Percentiles rank a stretch among this genome's conserved stretches.
These are phyloP conservation scores for Prinsepia uniflora DNA, from an alignment of 306 rosid species.

Conservation along the genomic window DNA sequence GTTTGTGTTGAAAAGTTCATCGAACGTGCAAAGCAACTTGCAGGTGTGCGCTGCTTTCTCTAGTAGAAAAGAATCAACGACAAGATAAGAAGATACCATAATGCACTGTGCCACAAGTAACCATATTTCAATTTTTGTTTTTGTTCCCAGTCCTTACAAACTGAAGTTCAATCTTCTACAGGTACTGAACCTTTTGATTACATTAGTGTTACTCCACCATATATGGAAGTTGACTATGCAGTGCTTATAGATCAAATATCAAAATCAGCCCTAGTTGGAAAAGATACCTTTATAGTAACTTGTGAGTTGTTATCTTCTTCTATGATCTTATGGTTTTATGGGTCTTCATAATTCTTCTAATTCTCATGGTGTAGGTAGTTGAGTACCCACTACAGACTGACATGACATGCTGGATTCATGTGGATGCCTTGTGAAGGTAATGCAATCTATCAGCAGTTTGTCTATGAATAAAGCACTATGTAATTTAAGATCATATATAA, in stretches of 20 bases:
- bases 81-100: background rate
- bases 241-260: conserved; percentile 75
- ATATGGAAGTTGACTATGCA: conserved; percentile 71
- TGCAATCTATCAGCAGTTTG: conserved; percentile 15
- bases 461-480: background rate
- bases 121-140: background rate
- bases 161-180: conserved; percentile 30
- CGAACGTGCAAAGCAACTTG: conserved; percentile 66
- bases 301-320: conserved; percentile 11
- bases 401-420: conserved; percentile 76
- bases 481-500: background rate
- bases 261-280: conserved; percentile 65
- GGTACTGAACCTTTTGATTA: conserved; percentile 77
- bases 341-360: conserved; percentile 10
- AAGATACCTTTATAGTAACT: conserved; percentile 75
- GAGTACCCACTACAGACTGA: conserved; percentile 82
- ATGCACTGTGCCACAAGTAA: background rate
- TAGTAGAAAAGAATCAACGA: background rate
- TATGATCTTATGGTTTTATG: conserved; percentile 18
- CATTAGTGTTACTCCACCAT: conserved; percentile 95
- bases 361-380: conserved; percentile 55
- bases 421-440: conserved; percentile 81
- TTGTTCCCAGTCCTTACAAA: background rate
- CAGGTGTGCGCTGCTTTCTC: conserved; percentile 41
- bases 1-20: conserved; percentile 79